Evolutionary conservation across 331 rosid species (phyloP).

Genomic region (Stylosanthes scabra): DNA sequence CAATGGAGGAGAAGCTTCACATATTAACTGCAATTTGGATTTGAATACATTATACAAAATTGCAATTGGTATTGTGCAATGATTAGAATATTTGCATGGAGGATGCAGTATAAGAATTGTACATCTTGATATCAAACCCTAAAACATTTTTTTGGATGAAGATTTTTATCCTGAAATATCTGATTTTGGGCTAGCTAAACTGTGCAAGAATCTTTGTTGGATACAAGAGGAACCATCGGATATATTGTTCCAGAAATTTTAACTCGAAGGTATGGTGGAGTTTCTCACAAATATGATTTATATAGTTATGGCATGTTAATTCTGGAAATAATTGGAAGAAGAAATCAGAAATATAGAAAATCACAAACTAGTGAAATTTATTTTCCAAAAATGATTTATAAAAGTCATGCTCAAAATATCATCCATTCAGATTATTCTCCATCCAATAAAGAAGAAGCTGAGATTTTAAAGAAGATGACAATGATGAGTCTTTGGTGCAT

Average conservation of each 20-base stretch:
- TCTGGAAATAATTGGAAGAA: not conserved
- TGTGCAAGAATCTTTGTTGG: not conserved
- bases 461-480: not conserved
- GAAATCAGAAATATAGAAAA: not conserved
- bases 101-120: not conserved
- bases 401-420: not conserved
- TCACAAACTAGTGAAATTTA: not conserved
- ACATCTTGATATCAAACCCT: not conserved
- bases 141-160: not conserved
- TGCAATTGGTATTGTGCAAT: not conserved
- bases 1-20: not conserved
- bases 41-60: not conserved
- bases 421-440: not conserved
- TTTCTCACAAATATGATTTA: not conserved
- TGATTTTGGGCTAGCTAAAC: not conserved
- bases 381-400: not conserved
- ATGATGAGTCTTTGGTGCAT: not conserved
- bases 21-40: not conserved
- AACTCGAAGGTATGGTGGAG: not conserved
- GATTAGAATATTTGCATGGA: not conserved
- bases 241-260: not conserved
- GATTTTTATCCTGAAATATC: not conserved
- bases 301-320: not conserved
- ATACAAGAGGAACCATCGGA: not conserved
- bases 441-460: not conserved